phyloP scores from a whole-genome alignment of 2,329 filamentous ascomycete genomes.

The Curvularia lunata region DNA sequence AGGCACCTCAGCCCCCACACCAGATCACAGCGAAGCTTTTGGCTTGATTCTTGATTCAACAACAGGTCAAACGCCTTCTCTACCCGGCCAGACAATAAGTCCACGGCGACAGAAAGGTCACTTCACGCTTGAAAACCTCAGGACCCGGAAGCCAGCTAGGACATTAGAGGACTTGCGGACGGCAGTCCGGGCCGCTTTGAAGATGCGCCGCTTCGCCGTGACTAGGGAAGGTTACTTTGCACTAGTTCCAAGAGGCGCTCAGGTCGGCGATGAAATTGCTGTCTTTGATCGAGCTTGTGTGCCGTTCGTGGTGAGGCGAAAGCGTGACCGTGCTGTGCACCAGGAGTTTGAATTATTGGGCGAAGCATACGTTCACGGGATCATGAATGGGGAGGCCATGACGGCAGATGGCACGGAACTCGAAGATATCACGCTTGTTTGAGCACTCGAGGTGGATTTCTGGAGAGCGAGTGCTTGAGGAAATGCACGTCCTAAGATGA shows the following conservation, averaged over 20 bases:
- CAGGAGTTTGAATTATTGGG: slow-evolving; percentile 25
- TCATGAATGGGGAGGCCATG: slow-evolving; percentile 32
- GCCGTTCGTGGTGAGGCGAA: slow-evolving; percentile 26
- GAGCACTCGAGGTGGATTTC: neutral
- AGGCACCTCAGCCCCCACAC: slow-evolving; percentile 16
- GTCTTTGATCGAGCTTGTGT: slow-evolving; percentile 30
- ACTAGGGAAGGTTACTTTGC: slow-evolving; percentile 31
- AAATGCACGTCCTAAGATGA: neutral
- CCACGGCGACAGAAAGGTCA: slow-evolving; percentile 27
- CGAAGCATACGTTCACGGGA: slow-evolving; percentile 33
- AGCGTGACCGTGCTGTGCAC: neutral
- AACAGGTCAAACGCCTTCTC: slow-evolving; percentile 18
- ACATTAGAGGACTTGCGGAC: slow-evolving; percentile 23
- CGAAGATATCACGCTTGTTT: slow-evolving; percentile 22
- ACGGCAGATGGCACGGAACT: slow-evolving; percentile 10
- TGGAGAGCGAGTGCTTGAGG: neutral
- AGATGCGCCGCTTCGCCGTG: slow-evolving; percentile 32
- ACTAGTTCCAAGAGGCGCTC: slow-evolving; percentile 28
- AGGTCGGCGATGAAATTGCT: slow-evolving; percentile 22
- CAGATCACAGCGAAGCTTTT: slow-evolving; percentile 32
- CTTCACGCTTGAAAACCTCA: slow-evolving; percentile 29
- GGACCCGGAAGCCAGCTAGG: slow-evolving; percentile 22
- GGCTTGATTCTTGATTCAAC: slow-evolving; percentile 30
- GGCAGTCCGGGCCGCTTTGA: slow-evolving; percentile 23
- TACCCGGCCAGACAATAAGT: slow-evolving; percentile 32